Conservation (phyloP, 1,284 basidiomycete genomes). For the Tilletia indica region DNA sequence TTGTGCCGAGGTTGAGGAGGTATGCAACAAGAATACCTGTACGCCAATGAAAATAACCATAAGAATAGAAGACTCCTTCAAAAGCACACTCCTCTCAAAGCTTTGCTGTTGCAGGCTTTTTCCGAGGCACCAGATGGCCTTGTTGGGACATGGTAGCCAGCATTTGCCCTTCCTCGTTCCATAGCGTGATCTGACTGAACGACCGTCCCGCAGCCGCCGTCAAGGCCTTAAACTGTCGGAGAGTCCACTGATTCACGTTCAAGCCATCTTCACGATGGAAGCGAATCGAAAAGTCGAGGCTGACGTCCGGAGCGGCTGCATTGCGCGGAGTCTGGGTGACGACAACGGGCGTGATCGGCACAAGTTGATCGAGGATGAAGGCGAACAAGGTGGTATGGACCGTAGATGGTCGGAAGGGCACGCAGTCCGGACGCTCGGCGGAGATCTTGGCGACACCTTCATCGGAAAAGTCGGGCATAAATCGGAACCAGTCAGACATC, state of each 20-base stretch:
- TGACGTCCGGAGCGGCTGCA: background rate
- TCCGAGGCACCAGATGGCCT: background rate
- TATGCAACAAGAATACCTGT: constrained; percentile 75
- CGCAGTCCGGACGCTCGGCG: background rate
- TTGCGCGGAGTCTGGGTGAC: background rate
- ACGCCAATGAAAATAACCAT: too few species aligned
- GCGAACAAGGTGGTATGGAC: background rate
- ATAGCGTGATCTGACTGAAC: background rate
- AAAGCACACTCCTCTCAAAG: too few species aligned
- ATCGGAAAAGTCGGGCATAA: background rate
- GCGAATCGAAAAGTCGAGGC: constrained; percentile 11
- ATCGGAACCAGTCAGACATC: constrained; percentile 5
- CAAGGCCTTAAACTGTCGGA: background rate
- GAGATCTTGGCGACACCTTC: background rate
- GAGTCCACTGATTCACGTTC: constrained; percentile 1
- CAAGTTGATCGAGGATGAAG: background rate
- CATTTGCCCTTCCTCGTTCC: background rate
- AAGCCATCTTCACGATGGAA: constrained; percentile 13
- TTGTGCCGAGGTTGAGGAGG: constrained; percentile 55
- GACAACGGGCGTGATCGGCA: background rate
- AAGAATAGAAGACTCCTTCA: too few species aligned
- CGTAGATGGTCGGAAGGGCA: background rate
- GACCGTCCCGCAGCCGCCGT: background rate
- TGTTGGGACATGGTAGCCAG: constrained; percentile 3
- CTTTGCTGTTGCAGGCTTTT: too few species aligned